Conservation (phyloP, 176 grass and related monocot species). For the Chrysopogon serrulatus region DNA sequence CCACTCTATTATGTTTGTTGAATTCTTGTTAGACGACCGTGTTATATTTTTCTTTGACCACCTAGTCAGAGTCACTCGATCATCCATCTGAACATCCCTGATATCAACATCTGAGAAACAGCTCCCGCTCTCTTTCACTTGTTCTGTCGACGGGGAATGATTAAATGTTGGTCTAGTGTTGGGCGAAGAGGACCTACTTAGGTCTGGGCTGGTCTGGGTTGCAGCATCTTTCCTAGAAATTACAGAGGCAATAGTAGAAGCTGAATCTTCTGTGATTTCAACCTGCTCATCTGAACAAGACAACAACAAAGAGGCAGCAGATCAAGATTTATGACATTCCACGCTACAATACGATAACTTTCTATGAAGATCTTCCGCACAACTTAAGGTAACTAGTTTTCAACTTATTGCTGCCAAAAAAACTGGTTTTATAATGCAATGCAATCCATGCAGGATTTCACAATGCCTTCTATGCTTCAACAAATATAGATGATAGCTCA, state of each 20-base stretch:
- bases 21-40: conserved; percentile 45
- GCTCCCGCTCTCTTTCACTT: conserved; percentile 47
- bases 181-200: conserved; percentile 60
- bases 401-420: background rate
- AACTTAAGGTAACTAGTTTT: background rate
- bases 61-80: conserved; percentile 71
- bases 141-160: conserved; percentile 25
- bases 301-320: conserved; percentile 5
- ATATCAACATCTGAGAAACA: conserved; percentile 77
- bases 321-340: background rate
- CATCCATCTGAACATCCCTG: conserved; percentile 85
- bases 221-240: conserved; percentile 59
- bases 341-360: conserved; percentile 2
- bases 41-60: conserved; percentile 88
- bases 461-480: background rate
- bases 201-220: conserved; percentile 91
- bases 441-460: background rate
- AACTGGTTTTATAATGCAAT: background rate
- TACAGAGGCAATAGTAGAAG: background rate
- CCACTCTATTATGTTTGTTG: conserved; percentile 69
- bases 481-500: conserved; percentile 1
- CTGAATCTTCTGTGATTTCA: conserved; percentile 46
- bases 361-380: background rate
- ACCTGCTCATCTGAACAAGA: conserved; percentile 51
- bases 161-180: conserved; percentile 36